Evolutionary conservation across 306 rosid genomes (phyloP), one percentile per base, ranked within the genome.

Genomic region (Dalbergia oliveri): DNA sequence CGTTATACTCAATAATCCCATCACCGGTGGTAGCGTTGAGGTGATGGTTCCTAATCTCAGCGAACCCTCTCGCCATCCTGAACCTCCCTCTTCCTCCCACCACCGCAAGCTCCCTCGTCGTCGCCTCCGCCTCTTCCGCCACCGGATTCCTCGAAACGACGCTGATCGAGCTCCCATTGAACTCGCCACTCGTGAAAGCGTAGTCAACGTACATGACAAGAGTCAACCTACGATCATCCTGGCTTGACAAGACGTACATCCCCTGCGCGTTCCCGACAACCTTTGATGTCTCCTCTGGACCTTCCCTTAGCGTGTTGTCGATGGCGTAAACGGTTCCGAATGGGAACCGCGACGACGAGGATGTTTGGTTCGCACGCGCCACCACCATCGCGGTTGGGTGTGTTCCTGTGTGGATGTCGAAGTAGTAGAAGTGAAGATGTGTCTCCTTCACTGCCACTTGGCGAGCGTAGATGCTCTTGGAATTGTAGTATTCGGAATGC

Each of bases 51-150:
- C 39, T 82, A 10, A 79, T 60, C 26, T 16, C 35, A 0, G 69
- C 87, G 45, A 76, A 82, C 8, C 87, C 90, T 79, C 70, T 63
- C 3, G 87, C 88, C 81, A 85, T 39, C 57, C 79, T 62, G 23
- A 87, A 87, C 84, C 41, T 72, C n/a, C 90, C 88, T 68, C 85
- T 67, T 43, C 90, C 88, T 41, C 90, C 88, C 1, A 87, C 88
- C 51, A 87, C 74, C 11, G 86, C 87, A 16, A 87, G 18, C 81
- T 87, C 90, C 9, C 87, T 15, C 11, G 49, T 5, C 4, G 51
- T 26, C 3, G 31, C 1, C 31, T 0, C 31, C 31, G 3, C 31
- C 31, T 26, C 9, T 78, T 87, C 87, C 0, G 62, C 77, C 50
- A 87, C 76, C 49, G 86, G 88, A 47, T 85, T 85, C 67, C 88